phyloP scores from a whole-genome alignment of 106 monocot genomes.

The Dendrobium chrysotoxum region DNA sequence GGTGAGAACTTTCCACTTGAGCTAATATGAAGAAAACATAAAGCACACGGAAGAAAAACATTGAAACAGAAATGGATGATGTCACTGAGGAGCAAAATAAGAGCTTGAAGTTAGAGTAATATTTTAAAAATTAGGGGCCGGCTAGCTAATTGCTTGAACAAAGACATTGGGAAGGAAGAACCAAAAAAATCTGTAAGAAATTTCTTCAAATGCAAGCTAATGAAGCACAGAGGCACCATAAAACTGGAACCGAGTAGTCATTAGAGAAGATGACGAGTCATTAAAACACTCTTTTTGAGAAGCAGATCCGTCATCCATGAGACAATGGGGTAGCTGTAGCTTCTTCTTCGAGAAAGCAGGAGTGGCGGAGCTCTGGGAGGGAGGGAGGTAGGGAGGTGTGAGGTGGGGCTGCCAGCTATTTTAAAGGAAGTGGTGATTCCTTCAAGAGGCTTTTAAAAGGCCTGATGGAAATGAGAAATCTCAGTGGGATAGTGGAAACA shows the following conservation, averaged over 20 bases:
- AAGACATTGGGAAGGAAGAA: not conserved
- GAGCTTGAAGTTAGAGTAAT: not conserved
- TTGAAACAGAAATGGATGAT: not conserved
- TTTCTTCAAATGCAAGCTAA: not conserved
- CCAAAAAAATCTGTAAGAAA: not conserved
- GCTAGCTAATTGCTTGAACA: not conserved
- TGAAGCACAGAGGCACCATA: not conserved
- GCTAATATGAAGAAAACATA: not conserved
- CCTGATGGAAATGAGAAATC: not conserved
- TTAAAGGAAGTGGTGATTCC: not conserved
- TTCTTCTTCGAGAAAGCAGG: not conserved
- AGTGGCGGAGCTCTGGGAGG: not conserved
- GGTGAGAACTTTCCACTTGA: not conserved
- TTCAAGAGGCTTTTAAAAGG: slow-evolving; percentile 5
- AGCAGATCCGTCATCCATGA: not conserved
- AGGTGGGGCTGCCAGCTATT: no score
- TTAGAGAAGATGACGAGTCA: not conserved
- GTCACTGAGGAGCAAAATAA: not conserved
- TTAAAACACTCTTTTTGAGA: not conserved
- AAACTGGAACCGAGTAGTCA: not conserved
- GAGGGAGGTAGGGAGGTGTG: not conserved
- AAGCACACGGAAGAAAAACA: not conserved
- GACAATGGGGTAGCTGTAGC: not conserved
- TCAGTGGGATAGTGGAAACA: not conserved
- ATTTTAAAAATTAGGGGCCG: not conserved